Evolutionary conservation across 306 rosid species (phyloP), one percentile per base, ranked within the genome.

Genomic region (Quillaja saponaria): DNA sequence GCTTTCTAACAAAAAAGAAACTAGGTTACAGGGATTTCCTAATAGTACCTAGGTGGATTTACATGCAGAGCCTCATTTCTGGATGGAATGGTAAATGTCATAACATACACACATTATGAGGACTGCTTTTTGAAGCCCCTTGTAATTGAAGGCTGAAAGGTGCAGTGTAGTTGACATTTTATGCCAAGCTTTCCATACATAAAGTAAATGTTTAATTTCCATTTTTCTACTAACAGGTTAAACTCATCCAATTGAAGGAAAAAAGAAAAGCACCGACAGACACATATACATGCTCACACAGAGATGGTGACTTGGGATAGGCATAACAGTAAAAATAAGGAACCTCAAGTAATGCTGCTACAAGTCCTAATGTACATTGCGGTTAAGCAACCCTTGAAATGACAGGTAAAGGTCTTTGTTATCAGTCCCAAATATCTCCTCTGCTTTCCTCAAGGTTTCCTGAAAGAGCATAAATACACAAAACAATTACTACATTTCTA

Each of bases 401-500:
- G 89, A 84, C 50, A 84, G 70, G 71, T 80, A 94, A 44, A 94
- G 95, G 70, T 94, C 97, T 80, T 87, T 90, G 86, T 94, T 94
- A 66, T 89, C 99, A 19, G 82, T 78, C 69, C 99, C 99, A 56
- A 94, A 94, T 82, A 94, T 89, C 62, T 89, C 97, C 67, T 89
- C 99, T 52, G 99, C 97, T 84, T 89, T 94, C 77, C 91, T 76
- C 56, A 94, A 69, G 58, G 99, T 94, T 78, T 85, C 99, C 99
- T 94, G 61, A 33, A 71, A 83, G 60, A 54, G 39, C 37, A 80
- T 19, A 38, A 16, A 61, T 71, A 19, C 49, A 42, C 48, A 37
- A 65, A 61, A 49, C 58, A 42, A 74, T 55, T 50, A 72, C 16
- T 17, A 18, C 42, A 49, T 61, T 16, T 14, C 39, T 55, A 51